Conservation (phyloP, 2,329 filamentous ascomycete genomes). For the Calonectria hongkongensis region DNA sequence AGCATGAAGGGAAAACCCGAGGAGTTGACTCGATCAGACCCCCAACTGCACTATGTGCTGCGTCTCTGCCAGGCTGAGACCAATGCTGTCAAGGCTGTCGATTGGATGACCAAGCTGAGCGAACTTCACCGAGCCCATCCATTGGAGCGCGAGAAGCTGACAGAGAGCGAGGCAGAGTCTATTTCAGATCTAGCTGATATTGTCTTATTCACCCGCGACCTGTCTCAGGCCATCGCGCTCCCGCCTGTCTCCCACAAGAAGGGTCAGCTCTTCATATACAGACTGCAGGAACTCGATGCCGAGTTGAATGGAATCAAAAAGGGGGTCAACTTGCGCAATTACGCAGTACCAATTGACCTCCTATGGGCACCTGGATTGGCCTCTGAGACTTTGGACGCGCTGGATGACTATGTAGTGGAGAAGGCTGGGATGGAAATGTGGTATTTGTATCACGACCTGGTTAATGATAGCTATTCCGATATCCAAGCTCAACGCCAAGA, state of each 20-base stretch:
- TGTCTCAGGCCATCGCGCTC: constrained; percentile 58
- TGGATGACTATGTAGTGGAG: constrained; percentile 62
- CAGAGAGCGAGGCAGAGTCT: constrained; percentile 57
- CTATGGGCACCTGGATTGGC: constrained; percentile 64
- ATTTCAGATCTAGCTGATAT: constrained; percentile 63
- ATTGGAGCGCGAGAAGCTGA: constrained; percentile 58
- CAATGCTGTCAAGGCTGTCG: constrained; percentile 58
- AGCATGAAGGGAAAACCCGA: constrained; percentile 64
- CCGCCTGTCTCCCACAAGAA: constrained; percentile 63
- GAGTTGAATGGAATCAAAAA: constrained; percentile 63
- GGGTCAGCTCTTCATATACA: constrained; percentile 60
- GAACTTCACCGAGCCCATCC: constrained; percentile 61
- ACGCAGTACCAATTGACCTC: constrained; percentile 63
- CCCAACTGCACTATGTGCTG: constrained; percentile 66
- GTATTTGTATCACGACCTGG: constrained; percentile 65
- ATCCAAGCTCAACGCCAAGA: constrained; percentile 57
- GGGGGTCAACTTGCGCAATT: constrained; percentile 63
- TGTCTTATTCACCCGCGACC: constrained; percentile 61
- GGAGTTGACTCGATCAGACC: constrained; percentile 59
- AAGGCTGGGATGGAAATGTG: constrained; percentile 63
- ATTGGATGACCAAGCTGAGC: constrained; percentile 64
- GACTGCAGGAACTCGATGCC: constrained; percentile 57
- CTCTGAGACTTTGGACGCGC: constrained; percentile 56
- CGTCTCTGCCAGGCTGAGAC: constrained; percentile 65
- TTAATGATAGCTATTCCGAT: constrained; percentile 61